Evolutionary conservation across 768 basidiomycete genomes (phyloP), one percentile per base, ranked within the genome.

Genomic region (Lactifluus volemus): DNA sequence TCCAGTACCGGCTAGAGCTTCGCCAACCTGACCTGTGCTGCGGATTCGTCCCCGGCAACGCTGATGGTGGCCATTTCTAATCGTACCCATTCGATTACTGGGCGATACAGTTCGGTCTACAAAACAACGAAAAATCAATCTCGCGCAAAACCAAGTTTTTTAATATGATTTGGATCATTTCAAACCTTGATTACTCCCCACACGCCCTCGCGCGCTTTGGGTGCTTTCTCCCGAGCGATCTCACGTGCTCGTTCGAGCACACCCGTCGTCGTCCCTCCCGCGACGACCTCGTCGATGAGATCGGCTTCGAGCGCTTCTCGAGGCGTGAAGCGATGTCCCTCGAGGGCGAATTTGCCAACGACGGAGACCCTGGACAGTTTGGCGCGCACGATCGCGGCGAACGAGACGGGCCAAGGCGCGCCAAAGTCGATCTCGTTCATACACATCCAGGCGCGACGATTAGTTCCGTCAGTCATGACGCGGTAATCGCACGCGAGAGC

Each of bases 391-490:
- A 94, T 70, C 3, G 81, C 78, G 0, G 82, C 75, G 67, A 95
- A 84, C 0, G 86, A 86, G 50, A 81, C 75, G 0, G 93, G 92
- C 78, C 89, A 85, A 0, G 83, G 76, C 9, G 92, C 90, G 53
- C 90, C 91, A 67, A 95, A 93, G 69, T 87, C 84, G 47, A 64
- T 88, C 76, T 96, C 94, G 69, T 96, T 98, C 93, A 97, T 96
- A 70, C 86, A 90, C 54, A 90, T 73, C 88, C 92, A 94, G 1
- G 88, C 86, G 68, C 85, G 84, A 34, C 85, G 85, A 66, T 79
- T 81, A 67, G 77, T 84, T 15, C 87, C 92, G 65, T 89, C 85
- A 14, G 84, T 89, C 85, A 95, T 93, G 58, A 96, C 79, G 44
- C 93, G 83, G 73, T 90, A 94, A 72, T 97, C 93, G 70, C 91